Evolutionary conservation across 108 stramenopile genomes (phyloP).

Genomic region (Cylindrotheca closterium): DNA sequence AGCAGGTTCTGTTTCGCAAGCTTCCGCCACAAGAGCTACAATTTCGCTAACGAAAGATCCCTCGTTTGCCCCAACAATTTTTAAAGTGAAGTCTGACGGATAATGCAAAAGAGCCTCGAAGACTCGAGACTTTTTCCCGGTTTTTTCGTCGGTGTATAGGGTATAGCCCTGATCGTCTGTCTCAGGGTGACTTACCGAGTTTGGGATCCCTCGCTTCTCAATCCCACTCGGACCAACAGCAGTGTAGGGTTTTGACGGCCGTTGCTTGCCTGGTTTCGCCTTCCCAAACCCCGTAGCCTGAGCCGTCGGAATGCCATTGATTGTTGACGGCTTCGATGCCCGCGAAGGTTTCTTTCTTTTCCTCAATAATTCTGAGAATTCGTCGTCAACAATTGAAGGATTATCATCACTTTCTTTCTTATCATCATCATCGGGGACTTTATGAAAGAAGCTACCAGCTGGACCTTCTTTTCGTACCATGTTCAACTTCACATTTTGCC

Average conservation of each 20-base stretch:
- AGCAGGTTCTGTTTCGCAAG: slow-evolving; percentile 53
- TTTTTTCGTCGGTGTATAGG: slow-evolving; percentile 79
- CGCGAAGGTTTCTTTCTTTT: slow-evolving; percentile 24
- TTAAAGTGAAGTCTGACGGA: slow-evolving; percentile 83
- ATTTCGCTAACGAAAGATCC: slow-evolving; percentile 72
- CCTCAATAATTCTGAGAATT: slow-evolving; percentile 27
- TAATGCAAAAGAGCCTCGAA: slow-evolving; percentile 91
- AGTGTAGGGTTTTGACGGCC: slow-evolving; percentile 50
- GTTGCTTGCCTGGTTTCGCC: slow-evolving; percentile 1
- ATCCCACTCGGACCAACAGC: slow-evolving; percentile 48
- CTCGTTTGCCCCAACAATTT: slow-evolving; percentile 85
- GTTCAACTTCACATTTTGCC: not conserved
- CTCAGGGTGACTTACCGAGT: slow-evolving; percentile 79
- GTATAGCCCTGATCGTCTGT: slow-evolving; percentile 89
- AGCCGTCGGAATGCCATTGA: slow-evolving; percentile 47
- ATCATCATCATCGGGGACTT: slow-evolving; percentile 40
- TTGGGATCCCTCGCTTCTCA: slow-evolving; percentile 38
- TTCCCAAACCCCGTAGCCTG: slow-evolving; percentile 34
- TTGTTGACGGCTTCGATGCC: slow-evolving; percentile 44
- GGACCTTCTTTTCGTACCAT: slow-evolving; percentile 1
- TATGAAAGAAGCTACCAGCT: slow-evolving; percentile 62
- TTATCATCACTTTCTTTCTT: slow-evolving; percentile 10
- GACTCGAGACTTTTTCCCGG: slow-evolving; percentile 85
- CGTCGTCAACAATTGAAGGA: slow-evolving; percentile 14
- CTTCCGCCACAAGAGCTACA: slow-evolving; percentile 71